Conservation (phyloP, 2,329 filamentous ascomycete genomes). For the Albophoma yamanashiensis region DNA sequence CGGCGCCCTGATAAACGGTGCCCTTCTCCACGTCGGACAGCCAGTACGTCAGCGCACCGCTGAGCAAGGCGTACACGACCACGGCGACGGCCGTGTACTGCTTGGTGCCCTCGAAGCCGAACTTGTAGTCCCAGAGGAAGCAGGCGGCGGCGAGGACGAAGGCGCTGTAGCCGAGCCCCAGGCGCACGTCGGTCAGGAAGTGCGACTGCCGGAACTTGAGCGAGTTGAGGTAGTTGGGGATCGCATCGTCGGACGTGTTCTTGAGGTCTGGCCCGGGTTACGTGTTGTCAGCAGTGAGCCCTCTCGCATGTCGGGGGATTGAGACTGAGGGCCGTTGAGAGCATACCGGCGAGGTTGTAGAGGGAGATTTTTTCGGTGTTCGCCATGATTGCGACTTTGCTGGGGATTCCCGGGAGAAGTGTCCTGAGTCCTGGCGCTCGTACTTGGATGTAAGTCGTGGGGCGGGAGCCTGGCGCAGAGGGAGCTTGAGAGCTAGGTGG, state of each 20-base stretch:
- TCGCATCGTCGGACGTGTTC: slow-evolving; percentile 90
- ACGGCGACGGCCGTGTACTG: slow-evolving; percentile 73
- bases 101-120: slow-evolving; percentile 82
- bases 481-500: background rate
- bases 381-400: slow-evolving; percentile 16
- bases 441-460: background rate
- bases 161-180: slow-evolving; percentile 72
- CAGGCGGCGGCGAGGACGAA: slow-evolving; percentile 72
- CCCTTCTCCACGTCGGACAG: slow-evolving; percentile 74
- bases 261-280: slow-evolving; percentile 62
- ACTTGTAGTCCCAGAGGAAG: slow-evolving; percentile 85
- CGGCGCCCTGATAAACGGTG: slow-evolving; percentile 64
- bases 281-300: background rate
- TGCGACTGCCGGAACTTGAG: slow-evolving; percentile 79
- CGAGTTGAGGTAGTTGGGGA: slow-evolving; percentile 85
- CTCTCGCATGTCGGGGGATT: background rate
- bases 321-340: background rate
- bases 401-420: background rate
- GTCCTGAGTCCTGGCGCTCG: background rate
- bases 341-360: slow-evolving; percentile 54
- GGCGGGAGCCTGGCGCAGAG: background rate
- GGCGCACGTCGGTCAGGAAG: slow-evolving; percentile 68
- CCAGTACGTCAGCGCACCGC: slow-evolving; percentile 72
- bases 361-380: slow-evolving; percentile 48
- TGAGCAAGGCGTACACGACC: slow-evolving; percentile 66